These are phyloP conservation scores for Tremella fuciformis DNA, from an alignment of 768 basidiomycete species.

Conservation along the genomic window DNA sequence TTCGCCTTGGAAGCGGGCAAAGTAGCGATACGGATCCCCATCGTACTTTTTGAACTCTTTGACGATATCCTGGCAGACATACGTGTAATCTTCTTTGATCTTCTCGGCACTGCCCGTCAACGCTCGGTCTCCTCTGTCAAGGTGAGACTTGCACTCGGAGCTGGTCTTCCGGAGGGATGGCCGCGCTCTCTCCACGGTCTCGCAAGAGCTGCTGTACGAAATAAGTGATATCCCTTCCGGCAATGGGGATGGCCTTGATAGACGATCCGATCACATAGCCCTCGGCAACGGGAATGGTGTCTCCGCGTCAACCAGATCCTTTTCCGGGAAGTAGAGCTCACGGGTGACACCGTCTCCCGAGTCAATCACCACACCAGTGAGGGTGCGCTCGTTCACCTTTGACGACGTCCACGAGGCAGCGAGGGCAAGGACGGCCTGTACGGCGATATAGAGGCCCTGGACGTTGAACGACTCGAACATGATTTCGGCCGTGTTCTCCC, in stretches of 20 bases:
- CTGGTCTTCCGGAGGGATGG: slow-evolving; percentile 95
- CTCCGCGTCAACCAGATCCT: slow-evolving; percentile 17
- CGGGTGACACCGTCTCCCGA: slow-evolving; percentile 98
- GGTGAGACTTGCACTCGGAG: slow-evolving; percentile 60
- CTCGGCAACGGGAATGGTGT: slow-evolving; percentile 86
- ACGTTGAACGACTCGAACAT: slow-evolving; percentile 99
- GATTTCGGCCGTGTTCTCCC: slow-evolving; percentile 98
- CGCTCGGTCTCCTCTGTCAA: background rate
- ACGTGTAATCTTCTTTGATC: slow-evolving; percentile 97
- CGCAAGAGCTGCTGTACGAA: slow-evolving; percentile 94
- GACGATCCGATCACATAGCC: slow-evolving; percentile 98
- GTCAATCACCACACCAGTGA: slow-evolving; percentile 97
- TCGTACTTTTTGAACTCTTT: slow-evolving; percentile 99
- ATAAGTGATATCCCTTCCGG: slow-evolving; percentile 92
- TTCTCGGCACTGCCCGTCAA: slow-evolving; percentile 62
- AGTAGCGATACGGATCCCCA: slow-evolving; percentile 88
- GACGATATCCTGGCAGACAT: slow-evolving; percentile 98
- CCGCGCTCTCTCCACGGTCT: slow-evolving; percentile 84
- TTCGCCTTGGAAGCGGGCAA: slow-evolving; percentile 89
- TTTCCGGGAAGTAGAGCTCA: slow-evolving; percentile 23
- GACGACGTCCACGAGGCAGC: slow-evolving; percentile 96
- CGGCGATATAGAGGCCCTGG: slow-evolving; percentile 95
- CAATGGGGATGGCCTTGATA: slow-evolving; percentile 98
- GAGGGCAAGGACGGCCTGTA: slow-evolving; percentile 95
- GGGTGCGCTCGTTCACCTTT: slow-evolving; percentile 79